Base-by-base conservation (phyloP, 352 stramenopile species). In the Globisporangium nodosum region DNA sequence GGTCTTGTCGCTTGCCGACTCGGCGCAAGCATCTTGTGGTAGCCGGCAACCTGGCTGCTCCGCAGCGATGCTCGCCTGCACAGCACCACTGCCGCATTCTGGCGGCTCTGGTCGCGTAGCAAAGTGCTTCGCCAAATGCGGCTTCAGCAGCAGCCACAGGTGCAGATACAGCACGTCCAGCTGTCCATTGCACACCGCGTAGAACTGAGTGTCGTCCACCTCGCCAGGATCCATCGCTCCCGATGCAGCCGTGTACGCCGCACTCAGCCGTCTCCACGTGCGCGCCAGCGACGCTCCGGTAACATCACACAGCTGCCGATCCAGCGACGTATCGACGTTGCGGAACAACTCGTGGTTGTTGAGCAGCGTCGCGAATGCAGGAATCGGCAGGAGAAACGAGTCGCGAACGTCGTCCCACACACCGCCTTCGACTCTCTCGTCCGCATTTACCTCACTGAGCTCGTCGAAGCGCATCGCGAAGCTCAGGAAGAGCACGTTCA, bases 121-220 rank as follows among this genome's bases (percentile, higher is more conserved):
- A 30, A 61, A 61, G 37, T 61, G 18, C 6, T 6, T 18, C 37
- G 24, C 56, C 3, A 61, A 30, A 37, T 56, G 35, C 0, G 56
- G 56, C 39, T 49, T 51, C 18, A 55, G 48, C 18, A 61, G 39
- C 37, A 61, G 37, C 56, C 56, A 61, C 18, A 56, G 48, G 33
- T 51, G 56, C 48, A 61, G 18, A n/a, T 61, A 61, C 37, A 61
- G 56, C 56, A 56, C 56, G 33, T 56, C 56, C 11, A 61, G 27
- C 1, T 16, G 56, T 4, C 56, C 56, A 12, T 27, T 24, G 27
- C 56, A 55, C 16, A 37, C n/a, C 12, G 30, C 11, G 56, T 61
- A 56, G 39, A 61, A 56, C 37, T 39, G 47, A 27, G 37, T 35
- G 18, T 42, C 31, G 27, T 61, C 39, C 9, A 12, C 55, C 1